phyloP scores from a whole-genome alignment of 176 grass and related monocot genomes.

The Phragmites australis region DNA sequence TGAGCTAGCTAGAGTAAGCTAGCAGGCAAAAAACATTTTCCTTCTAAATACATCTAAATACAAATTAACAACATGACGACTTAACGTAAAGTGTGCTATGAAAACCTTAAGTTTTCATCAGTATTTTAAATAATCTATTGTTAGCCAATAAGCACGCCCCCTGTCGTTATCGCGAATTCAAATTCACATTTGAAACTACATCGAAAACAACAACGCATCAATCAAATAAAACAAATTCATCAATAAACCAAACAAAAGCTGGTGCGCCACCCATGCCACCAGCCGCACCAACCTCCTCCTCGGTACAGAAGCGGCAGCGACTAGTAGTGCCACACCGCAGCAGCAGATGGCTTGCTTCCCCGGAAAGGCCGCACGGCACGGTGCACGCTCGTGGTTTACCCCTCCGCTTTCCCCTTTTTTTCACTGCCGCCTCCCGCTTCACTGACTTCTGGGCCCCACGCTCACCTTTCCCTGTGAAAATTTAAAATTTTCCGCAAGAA shows the following conservation, averaged over 20 bases:
- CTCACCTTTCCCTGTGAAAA: slow-evolving; percentile 3
- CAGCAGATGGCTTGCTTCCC: slow-evolving; percentile 22
- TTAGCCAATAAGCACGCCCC: background rate
- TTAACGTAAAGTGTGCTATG: background rate
- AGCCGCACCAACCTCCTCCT: slow-evolving; percentile 1
- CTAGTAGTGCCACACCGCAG: background rate
- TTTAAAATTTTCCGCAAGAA: slow-evolving; percentile 11
- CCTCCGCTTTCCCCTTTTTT: slow-evolving; percentile 26
- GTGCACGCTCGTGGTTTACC: slow-evolving; percentile 5
- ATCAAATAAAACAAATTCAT: background rate
- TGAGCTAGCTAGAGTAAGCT: background rate
- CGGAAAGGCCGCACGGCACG: slow-evolving; percentile 28
- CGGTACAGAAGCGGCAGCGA: background rate
- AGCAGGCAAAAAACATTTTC: background rate
- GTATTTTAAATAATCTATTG: background rate
- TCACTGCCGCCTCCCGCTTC: background rate
- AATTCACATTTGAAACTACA: slow-evolving; percentile 15
- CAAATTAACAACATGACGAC: background rate
- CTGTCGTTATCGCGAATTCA: slow-evolving; percentile 22
- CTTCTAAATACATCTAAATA: background rate
- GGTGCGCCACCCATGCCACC: background rate
- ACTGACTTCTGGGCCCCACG: background rate
- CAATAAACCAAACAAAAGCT: slow-evolving; percentile 13
- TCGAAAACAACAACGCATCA: background rate
- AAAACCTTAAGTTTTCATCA: background rate